Evolutionary conservation across 2,329 filamentous ascomycete species (phyloP).

Genomic region (Myriangium duriaei): DNA sequence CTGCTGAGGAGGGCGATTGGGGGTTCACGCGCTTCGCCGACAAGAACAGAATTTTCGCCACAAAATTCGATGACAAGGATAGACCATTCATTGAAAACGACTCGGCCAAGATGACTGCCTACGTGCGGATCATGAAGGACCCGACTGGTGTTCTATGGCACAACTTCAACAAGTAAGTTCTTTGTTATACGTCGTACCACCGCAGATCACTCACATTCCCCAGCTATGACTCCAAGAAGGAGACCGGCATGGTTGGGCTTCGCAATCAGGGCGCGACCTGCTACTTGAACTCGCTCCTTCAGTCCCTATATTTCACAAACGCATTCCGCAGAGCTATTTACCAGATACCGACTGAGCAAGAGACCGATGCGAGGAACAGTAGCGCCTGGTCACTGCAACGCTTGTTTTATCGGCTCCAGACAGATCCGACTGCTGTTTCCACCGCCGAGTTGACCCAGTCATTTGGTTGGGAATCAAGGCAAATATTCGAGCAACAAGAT

Average conservation of each 20-base stretch:
- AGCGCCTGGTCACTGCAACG: constrained; percentile 79
- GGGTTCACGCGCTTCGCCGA: constrained; percentile 96
- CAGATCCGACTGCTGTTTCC: constrained; percentile 66
- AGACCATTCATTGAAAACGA: constrained; percentile 70
- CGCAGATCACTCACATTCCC: constrained; percentile 3
- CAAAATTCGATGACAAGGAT: constrained; percentile 56
- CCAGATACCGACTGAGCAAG: constrained; percentile 83
- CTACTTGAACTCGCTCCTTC: constrained; percentile 39
- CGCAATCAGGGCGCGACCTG: constrained; percentile 83
- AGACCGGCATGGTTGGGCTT: constrained; percentile 91
- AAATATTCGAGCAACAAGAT: constrained; percentile 98
- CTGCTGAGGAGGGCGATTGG: constrained; percentile 93
- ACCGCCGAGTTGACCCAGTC: constrained; percentile 92
- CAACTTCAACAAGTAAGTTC: constrained; percentile 59
- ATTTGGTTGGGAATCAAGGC: constrained; percentile 94
- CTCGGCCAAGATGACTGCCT: constrained; percentile 66
- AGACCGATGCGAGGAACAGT: constrained; percentile 71
- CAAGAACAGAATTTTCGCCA: constrained; percentile 69
- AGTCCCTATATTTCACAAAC: constrained; percentile 47
- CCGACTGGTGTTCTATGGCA: constrained; percentile 85
- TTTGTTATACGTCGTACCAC: background rate
- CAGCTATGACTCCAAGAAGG: constrained; percentile 92
- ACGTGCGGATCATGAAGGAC: constrained; percentile 70
- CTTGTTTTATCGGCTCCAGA: constrained; percentile 90
- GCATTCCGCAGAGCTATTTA: constrained; percentile 96